Conservation (phyloP, 306 rosid genomes). For the Ziziphus jujuba region DNA sequence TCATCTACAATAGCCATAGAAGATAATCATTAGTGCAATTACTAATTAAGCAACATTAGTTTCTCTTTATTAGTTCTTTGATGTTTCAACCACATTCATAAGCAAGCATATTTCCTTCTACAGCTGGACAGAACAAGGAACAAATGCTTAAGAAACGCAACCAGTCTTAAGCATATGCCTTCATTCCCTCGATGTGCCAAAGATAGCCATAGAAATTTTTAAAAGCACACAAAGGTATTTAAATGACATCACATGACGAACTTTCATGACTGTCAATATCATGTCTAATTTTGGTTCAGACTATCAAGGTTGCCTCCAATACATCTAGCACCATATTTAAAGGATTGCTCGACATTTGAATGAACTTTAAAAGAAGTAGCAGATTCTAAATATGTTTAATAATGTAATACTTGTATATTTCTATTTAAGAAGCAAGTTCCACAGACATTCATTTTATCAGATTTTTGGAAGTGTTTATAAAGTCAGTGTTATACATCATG, state of each 20-base stretch:
- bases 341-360: slow-evolving; percentile 7
- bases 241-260: neutral
- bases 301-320: neutral
- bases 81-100: neutral
- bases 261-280: neutral
- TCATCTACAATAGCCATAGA: slow-evolving; percentile 59
- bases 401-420: neutral
- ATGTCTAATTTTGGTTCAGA: slow-evolving; percentile 7
- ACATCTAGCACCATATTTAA: neutral
- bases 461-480: neutral
- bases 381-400: too few species aligned
- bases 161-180: neutral
- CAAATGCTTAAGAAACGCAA: neutral
- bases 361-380: slow-evolving; percentile 24
- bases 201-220: slow-evolving; percentile 1
- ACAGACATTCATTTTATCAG: neutral
- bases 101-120: neutral
- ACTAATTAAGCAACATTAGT: slow-evolving; percentile 10
- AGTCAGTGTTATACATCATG: neutral
- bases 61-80: neutral
- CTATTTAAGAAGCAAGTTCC: neutral
- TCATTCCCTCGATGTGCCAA: neutral
- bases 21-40: slow-evolving; percentile 18
- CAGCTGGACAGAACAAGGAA: neutral
- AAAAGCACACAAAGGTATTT: neutral